Conservation (phyloP, 345 rosid species). For the Salix exigua region DNA sequence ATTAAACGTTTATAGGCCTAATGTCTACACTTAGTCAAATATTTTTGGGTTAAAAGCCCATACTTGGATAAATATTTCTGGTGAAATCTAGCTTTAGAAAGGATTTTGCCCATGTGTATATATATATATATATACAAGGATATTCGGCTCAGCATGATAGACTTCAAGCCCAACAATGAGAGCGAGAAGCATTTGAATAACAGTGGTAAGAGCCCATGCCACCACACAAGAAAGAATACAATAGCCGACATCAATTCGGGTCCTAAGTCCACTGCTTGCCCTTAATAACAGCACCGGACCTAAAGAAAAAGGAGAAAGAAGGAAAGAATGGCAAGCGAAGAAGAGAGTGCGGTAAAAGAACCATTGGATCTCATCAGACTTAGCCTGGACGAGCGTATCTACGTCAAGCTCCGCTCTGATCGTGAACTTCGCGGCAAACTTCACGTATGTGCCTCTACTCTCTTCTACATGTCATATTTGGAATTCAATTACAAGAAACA, state of each 20-base stretch:
- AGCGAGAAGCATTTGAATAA: neutral
- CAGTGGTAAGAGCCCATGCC: neutral
- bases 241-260: neutral
- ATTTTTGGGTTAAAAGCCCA: no score
- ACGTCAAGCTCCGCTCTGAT: constrained; percentile 98
- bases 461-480: neutral
- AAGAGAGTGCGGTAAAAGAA: constrained; percentile 96
- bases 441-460: constrained; percentile 42
- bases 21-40: no score
- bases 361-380: constrained; percentile 96
- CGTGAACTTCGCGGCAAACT: constrained; percentile 99
- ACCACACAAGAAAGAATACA: neutral
- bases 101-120: no score
- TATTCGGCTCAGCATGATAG: neutral
- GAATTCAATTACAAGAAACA: neutral
- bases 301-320: neutral
- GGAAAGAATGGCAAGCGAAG: constrained; percentile 71
- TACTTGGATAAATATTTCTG: no score
- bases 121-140: neutral
- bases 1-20: no score
- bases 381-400: constrained; percentile 97
- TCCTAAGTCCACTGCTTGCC: neutral
- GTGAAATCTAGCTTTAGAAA: no score
- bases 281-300: neutral
- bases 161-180: neutral